A percentile compares a stretch with the other conserved stretches of the same genome.
Evolutionary conservation across 495 filamentous ascomycete species (phyloP).

Genomic region (Xylaria acuta): DNA sequence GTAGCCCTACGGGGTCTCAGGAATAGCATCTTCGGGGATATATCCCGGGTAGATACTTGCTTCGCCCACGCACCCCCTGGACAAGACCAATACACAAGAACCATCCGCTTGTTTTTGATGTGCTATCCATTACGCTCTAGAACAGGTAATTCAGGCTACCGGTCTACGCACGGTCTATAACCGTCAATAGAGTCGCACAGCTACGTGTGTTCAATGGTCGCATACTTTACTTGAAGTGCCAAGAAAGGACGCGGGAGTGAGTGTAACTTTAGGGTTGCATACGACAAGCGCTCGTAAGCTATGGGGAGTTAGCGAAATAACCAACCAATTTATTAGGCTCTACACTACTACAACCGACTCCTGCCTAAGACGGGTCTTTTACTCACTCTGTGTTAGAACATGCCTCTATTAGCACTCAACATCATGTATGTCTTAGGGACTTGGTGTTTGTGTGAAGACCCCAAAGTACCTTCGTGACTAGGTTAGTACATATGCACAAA

Average conservation of each 20-base stretch:
- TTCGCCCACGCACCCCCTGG: background rate
- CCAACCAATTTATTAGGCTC: background rate
- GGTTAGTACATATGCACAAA: background rate
- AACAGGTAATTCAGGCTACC: background rate
- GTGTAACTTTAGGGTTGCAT: background rate
- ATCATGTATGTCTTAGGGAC: background rate
- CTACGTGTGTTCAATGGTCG: background rate
- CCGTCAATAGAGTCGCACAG: background rate
- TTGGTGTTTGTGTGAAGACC: background rate
- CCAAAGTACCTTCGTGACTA: background rate
- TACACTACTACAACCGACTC: background rate
- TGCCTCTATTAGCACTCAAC: background rate
- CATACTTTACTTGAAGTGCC: background rate
- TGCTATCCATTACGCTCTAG: background rate
- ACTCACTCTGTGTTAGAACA: background rate
- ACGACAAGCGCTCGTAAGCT: background rate
- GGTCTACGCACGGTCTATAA: background rate
- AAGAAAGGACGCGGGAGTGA: background rate
- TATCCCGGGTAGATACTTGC: background rate
- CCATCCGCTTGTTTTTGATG: background rate
- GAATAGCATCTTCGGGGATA: background rate
- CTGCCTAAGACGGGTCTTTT: background rate
- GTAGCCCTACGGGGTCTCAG: background rate
- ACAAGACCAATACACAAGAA: background rate
- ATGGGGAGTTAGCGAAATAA: background rate